Base-by-base conservation (phyloP, 768 basidiomycete species). In the Boletus rubroflammeus region DNA sequence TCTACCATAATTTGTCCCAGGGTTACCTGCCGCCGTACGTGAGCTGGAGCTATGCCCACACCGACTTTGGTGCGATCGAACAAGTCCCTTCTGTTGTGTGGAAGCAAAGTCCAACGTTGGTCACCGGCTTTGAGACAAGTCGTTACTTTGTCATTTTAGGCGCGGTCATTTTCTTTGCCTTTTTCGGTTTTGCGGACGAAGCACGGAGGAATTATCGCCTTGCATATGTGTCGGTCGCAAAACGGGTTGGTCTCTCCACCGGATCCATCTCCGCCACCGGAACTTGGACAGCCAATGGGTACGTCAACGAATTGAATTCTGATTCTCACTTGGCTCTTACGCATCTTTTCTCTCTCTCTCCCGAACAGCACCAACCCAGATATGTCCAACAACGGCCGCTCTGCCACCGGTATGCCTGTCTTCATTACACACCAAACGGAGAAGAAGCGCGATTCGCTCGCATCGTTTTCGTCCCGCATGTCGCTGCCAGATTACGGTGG, bases 111-210 rank as follows among this genome's bases (percentile, higher is more conserved):
- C n/a, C 29, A 6, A 6, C 52, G 7, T 14, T 26, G 5, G 66
- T 66, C 2, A 29, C 55, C 9, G 59, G 64, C 3, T 21, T 76
- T 5, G 80, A 84, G 61, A 44, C 77, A 17, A 69, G 56, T 23
- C 78, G 84, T 28, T 84, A 79, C 78, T 42, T 71, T 9, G n/a
- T 71, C 14, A 56, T 82, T 11, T n/a, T 78, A 26, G 80, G 78
- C 56, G 79, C 83, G 4, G 61, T 85, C 51, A 17, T 81, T 40
- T 87, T 88, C 73, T 88, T 88, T 62, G 72, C 65, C 14, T 86
- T 84, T 75, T 88, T 89, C 61, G 86, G 85, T 0, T 81, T 86
- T 46, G 82, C 82, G 4, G 83, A 84, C 38, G 86, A 88, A 67
- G 84, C 86, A 28, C 73, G 71, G 61, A 78, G 72, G 62, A 75